phyloP scores from a whole-genome alignment of 2,329 filamentous ascomycete genomes.

The Xylaria sp. region DNA sequence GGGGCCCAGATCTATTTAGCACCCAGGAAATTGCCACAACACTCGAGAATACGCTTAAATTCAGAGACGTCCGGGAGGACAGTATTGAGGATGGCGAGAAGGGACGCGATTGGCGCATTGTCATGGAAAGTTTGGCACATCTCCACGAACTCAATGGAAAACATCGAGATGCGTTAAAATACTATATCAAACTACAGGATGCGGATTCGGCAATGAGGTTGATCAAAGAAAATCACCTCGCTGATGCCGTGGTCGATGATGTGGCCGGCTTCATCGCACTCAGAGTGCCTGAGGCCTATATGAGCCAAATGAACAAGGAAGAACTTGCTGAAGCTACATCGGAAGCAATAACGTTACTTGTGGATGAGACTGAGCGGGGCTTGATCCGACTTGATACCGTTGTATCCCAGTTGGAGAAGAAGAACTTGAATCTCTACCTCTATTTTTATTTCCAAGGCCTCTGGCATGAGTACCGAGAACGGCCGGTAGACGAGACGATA shows the following conservation, averaged over 20 bases:
- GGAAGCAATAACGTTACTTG: conserved; percentile 84
- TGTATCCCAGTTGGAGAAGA: conserved; percentile 74
- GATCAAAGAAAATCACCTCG: conserved; percentile 87
- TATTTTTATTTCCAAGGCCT: conserved; percentile 91
- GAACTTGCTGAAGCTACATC: conserved; percentile 81
- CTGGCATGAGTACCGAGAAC: conserved; percentile 73
- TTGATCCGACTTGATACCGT: conserved; percentile 80
- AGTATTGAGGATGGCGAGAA: conserved; percentile 74
- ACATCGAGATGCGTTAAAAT: conserved; percentile 82
- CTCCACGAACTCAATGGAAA: conserved; percentile 83
- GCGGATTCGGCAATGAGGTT: conserved; percentile 86
- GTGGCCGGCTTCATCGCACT: conserved; percentile 88
- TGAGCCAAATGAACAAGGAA: conserved; percentile 65
- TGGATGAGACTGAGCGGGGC: conserved; percentile 89
- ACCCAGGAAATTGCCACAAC: conserved; percentile 75
- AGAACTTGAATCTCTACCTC: conserved; percentile 74
- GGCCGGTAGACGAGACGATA: conserved; percentile 63
- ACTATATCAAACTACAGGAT: conserved; percentile 90
- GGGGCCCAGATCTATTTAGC: conserved; percentile 86
- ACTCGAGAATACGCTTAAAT: conserved; percentile 82
- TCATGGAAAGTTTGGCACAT: conserved; percentile 85
- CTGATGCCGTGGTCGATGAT: conserved; percentile 87
- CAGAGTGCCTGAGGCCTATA: conserved; percentile 75
- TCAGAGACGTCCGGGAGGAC: conserved; percentile 75
- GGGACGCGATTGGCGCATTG: conserved; percentile 83